Conservation (phyloP, 177 flowering plant genomes). For the Vitis hybrid region DNA sequence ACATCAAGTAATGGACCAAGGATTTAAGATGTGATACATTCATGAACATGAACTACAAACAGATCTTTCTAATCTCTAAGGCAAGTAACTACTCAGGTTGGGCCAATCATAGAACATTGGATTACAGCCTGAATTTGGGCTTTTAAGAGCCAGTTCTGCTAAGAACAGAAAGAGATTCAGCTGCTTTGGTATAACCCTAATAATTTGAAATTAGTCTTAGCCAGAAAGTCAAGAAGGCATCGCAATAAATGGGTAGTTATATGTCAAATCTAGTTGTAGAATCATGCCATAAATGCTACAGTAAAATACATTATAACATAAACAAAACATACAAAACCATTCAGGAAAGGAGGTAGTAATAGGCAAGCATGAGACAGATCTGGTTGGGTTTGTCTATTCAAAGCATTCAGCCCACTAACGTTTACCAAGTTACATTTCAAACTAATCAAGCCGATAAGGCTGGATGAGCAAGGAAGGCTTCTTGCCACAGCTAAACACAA, state of each 20-base stretch:
- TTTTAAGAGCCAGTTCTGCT: neutral
- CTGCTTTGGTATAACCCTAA: neutral
- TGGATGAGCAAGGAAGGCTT: neutral
- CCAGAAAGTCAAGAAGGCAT: neutral
- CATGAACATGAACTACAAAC: neutral
- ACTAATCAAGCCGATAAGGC: neutral
- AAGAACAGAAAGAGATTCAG: neutral
- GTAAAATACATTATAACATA: neutral
- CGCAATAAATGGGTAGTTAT: too few species aligned
- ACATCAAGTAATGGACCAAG: slow-evolving; percentile 9
- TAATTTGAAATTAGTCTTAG: neutral
- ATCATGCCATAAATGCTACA: neutral
- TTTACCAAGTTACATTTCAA: neutral
- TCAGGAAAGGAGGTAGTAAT: neutral
- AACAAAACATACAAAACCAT: neutral
- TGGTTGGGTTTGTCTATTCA: neutral
- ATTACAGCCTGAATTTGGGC: neutral
- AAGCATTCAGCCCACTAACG: neutral
- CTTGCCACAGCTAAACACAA: neutral
- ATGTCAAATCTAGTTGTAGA: too few species aligned
- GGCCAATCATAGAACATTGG: neutral
- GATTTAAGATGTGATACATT: neutral
- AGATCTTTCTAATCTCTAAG: neutral
- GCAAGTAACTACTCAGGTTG: neutral
- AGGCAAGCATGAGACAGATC: neutral